Percentiles rank a stretch among this genome's conserved stretches.
phyloP scores from a whole-genome alignment of 768 basidiomycete genomes.

The Naganishia vishniacii region DNA sequence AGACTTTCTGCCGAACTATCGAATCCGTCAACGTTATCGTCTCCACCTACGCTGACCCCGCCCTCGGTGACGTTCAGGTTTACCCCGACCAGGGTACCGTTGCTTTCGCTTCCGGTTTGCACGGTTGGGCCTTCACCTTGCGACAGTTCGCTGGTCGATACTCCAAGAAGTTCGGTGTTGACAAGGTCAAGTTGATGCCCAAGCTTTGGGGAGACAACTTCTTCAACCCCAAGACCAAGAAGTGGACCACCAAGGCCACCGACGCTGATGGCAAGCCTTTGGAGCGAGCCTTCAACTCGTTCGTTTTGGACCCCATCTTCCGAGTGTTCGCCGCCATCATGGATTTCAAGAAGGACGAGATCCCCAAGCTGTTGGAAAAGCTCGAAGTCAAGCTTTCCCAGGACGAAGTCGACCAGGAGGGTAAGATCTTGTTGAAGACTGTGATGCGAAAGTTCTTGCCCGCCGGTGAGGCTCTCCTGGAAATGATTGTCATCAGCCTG shows the following conservation, averaged over 20 bases:
- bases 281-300: slow-evolving; percentile 94
- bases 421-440: slow-evolving; percentile 91
- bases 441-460: slow-evolving; percentile 99
- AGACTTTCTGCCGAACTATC: slow-evolving; percentile 94
- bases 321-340: slow-evolving; percentile 96
- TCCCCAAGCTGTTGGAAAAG: slow-evolving; percentile 82
- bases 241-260: slow-evolving; percentile 78
- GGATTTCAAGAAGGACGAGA: slow-evolving; percentile 96
- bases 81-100: slow-evolving; percentile 98
- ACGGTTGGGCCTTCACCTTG: slow-evolving; percentile 99
- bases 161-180: slow-evolving; percentile 97
- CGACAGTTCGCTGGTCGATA: slow-evolving; percentile 93
- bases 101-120: slow-evolving; percentile 97
- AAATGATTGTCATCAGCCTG: slow-evolving; percentile 99
- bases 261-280: slow-evolving; percentile 81
- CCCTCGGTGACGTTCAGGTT: slow-evolving; percentile 96
- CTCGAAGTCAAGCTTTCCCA: slow-evolving; percentile 82
- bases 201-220: slow-evolving; percentile 99
- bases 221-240: slow-evolving; percentile 94
- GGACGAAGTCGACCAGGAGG: slow-evolving; percentile 88
- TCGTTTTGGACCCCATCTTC: slow-evolving; percentile 99
- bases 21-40: slow-evolving; percentile 98
- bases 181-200: slow-evolving; percentile 95
- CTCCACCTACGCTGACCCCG: slow-evolving; percentile 89
- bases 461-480: slow-evolving; percentile 94